Base-by-base conservation (phyloP, 805 yeast genomes). In the Pichia occidentalis region DNA sequence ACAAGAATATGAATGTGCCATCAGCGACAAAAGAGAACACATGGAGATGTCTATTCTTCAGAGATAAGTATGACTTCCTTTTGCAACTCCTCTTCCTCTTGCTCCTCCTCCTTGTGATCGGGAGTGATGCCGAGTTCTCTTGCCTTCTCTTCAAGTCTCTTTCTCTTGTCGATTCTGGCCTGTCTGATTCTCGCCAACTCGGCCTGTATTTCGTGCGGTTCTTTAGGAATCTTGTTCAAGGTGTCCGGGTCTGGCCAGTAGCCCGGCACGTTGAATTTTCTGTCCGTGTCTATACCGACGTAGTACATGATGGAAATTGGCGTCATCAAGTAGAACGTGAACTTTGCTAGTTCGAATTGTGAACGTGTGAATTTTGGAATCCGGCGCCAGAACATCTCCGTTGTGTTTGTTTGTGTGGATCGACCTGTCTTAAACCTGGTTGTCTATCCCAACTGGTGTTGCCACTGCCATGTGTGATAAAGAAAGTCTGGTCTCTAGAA, bases 161-260 rank as follows among this genome's bases (percentile, higher is more conserved):
- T 65, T 57, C 95, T 72, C 64, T 81, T 83, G 49, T 79, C 94
- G 3, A 72, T 56, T 43, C 88, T 70, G 38, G 79, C 95, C 48
- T 77, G 73, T 57, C 79, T 76, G 71, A 88, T 80, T 57, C 95
- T 75, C 12, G 95, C 95, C 26, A 88, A 65, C 55, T 88, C 97
- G 1, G 92, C 90, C 56, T 85, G 81, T 43, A 88, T 85, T 56
- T 88, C 96, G 52, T 81, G 84, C 2, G 87, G 87, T 54, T 88
- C 96, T 53, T 87, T 88, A 3, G 97, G 97, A 24, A 88, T 80
- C 61, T 85, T 81, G 57, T 88, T 87, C 49, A 86, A 69, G 2
- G 96, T 82, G 29, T 83, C 82, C 29, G 96, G 96, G 58, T 87
- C 97, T 3, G 97, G 97, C 95, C 95, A 87, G 62, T 85, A 88